These are phyloP conservation scores for Colletotrichum nymphaeae DNA, from an alignment of 2,329 filamentous ascomycete genomes.

Conservation along the genomic window DNA sequence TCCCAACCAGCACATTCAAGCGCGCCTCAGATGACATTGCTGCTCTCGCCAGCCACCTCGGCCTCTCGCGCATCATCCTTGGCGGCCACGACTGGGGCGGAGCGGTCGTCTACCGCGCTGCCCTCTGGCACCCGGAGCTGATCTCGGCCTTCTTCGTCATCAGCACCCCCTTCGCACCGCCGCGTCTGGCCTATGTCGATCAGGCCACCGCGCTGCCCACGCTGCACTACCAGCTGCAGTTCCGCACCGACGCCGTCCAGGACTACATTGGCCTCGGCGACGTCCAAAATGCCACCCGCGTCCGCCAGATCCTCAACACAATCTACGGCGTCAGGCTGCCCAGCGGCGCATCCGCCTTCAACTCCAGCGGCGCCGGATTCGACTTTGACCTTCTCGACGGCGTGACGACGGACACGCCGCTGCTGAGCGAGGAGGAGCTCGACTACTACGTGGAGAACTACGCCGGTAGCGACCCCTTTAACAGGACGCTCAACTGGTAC, in stretches of 20 bases:
- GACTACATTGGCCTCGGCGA: constrained; percentile 49
- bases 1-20: constrained; percentile 72
- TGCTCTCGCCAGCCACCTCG: constrained; percentile 67
- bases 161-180: constrained; percentile 76
- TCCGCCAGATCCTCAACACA: constrained; percentile 73
- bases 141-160: constrained; percentile 78
- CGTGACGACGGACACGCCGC: constrained; percentile 60
- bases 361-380: constrained; percentile 65
- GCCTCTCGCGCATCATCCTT: constrained; percentile 69
- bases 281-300: constrained; percentile 61
- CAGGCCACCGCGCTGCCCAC: constrained; percentile 71
- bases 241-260: constrained; percentile 68
- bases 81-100: constrained; percentile 91
- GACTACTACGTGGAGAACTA: constrained; percentile 83
- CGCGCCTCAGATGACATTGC: constrained; percentile 78
- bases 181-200: constrained; percentile 61
- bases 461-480: constrained; percentile 71
- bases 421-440: constrained; percentile 77
- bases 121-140: constrained; percentile 75
- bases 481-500: constrained; percentile 91
- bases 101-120: constrained; percentile 75
- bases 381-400: constrained; percentile 65
- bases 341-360: constrained; percentile 65
- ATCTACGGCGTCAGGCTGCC: constrained; percentile 73
- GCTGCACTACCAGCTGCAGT: constrained; percentile 82